Base-by-base conservation (phyloP, 2,329 filamentous ascomycete species). In the Phialophora chinensis region DNA sequence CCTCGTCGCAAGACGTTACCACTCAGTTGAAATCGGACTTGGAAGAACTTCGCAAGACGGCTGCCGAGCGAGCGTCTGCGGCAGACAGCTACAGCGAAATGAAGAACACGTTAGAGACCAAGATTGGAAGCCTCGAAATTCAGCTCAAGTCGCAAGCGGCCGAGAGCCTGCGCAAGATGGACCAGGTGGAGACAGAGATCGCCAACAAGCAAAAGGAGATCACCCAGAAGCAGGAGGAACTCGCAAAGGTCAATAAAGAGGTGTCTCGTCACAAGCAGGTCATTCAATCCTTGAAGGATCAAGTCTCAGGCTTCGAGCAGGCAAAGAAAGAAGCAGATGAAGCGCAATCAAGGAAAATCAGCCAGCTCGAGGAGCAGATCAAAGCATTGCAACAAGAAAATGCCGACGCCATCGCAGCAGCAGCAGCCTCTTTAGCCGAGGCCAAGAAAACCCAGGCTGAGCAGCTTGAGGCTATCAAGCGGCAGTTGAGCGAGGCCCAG, bases 401-500 rank as follows among this genome's bases (percentile, higher is more conserved):
- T 6, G 44, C 52, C 7, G 62, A 65, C 35, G 62, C 62, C 23
- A 72, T 72, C 1, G 76, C 79, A 58, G 74, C 75, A 0, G 72
- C 72, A 12, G 73, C 73, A 17, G 66, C 71, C 12, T 71, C 73
- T 17, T 73, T 79, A 65, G 71, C 73, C 27, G 68, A 49, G 2
- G 60, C 62, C 10, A 60, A 71, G 60, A 66, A 69, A 55, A 25
- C 59, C 7, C 65, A 71, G 23, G 31, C 56, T 1, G 62, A 66
- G 42, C 63, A 67, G 49, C 25, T 71, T 6, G 60, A 61, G 20
- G 57, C 52, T 25, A 53, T 69, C 7, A 63, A 67, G 44, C 38
- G 76, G 54, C 71, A 79, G 59, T 71, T 80, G 20, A 72, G 76
- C 61, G 74, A 76, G 20, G 75, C 79, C 8, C 76, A 75, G 23